Evolutionary conservation across 306 rosid species (phyloP).

Genomic region (Acacia melanoxylon): DNA sequence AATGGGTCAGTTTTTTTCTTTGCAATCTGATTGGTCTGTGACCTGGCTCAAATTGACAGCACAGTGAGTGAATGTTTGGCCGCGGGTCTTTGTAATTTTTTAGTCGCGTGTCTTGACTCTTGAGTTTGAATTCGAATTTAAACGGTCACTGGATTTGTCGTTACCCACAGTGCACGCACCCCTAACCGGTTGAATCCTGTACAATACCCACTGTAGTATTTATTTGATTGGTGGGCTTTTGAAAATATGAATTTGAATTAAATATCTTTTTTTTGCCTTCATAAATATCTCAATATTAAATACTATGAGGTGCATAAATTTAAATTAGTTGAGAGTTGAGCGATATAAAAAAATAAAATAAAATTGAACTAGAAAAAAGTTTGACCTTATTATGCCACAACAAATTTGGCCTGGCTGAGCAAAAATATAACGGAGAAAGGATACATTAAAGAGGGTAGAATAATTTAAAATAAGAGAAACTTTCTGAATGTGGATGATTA

Average conservation of each 20-base stretch:
- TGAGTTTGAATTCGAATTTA: conserved; percentile 72
- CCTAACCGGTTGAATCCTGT: conserved; percentile 27
- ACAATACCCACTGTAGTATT: not conserved
- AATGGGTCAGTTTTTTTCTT: not conserved
- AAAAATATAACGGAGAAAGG: not conserved
- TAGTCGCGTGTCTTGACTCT: conserved; percentile 9
- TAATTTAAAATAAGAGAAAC: not conserved
- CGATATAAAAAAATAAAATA: not conserved
- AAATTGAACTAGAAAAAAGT: not conserved
- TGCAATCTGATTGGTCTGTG: conserved; percentile 31
- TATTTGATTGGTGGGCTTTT: not conserved
- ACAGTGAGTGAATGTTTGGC: conserved; percentile 16
- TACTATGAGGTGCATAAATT: not conserved
- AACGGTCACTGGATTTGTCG: conserved; percentile 70
- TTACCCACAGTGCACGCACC: not conserved
- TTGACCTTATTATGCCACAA: not conserved
- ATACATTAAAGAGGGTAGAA: not conserved
- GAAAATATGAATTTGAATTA: not conserved
- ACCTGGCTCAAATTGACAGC: conserved; percentile 22
- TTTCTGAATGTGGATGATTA: not conserved
- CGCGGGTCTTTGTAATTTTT: conserved; percentile 36
- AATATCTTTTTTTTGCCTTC: not conserved
- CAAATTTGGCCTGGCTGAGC: not conserved
- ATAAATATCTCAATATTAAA: not conserved
- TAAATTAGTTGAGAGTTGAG: not conserved